phyloP scores from a whole-genome alignment of 345 rosid species.

The Pistacia atlantica region DNA sequence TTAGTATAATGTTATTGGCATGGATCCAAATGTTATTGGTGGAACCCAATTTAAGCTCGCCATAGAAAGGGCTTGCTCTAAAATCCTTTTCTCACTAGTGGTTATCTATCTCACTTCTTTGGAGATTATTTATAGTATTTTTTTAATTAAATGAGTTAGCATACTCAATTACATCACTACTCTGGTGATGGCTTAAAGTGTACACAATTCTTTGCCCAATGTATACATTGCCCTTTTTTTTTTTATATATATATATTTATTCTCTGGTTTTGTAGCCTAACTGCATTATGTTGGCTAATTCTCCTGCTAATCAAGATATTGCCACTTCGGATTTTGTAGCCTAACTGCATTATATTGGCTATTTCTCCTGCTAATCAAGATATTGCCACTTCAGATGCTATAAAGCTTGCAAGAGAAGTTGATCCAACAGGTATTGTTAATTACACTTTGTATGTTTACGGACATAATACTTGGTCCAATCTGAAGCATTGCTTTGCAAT shows the following conservation, averaged over 20 bases:
- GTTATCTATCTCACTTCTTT: not conserved
- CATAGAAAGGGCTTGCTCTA: not conserved
- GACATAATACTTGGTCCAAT: not conserved
- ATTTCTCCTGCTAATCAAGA: conserved; percentile 99
- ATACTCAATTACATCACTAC: not conserved
- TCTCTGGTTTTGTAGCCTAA: not conserved
- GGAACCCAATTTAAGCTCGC: not conserved
- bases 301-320: conserved; percentile 20
- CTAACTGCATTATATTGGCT: conserved; percentile 96
- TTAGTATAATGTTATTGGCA: not conserved
- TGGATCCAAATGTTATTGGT: not conserved
- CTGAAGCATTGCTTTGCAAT: conserved; percentile 3
- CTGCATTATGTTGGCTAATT: conserved; percentile 3
- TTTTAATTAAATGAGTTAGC: not conserved
- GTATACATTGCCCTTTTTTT: not conserved
- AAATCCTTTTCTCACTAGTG: not conserved
- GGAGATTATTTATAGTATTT: not conserved
- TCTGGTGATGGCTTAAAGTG: not conserved
- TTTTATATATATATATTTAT: not conserved
- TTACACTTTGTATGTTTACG: conserved; percentile 19
- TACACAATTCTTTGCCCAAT: not conserved
- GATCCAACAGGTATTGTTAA: conserved; percentile 81
- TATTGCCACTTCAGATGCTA: conserved; percentile 99
- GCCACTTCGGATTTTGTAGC: conserved; percentile 56
- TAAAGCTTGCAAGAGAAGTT: conserved; percentile 98